phyloP scores from a whole-genome alignment of 139 green algal species.

The Zygnema cylindricum region DNA sequence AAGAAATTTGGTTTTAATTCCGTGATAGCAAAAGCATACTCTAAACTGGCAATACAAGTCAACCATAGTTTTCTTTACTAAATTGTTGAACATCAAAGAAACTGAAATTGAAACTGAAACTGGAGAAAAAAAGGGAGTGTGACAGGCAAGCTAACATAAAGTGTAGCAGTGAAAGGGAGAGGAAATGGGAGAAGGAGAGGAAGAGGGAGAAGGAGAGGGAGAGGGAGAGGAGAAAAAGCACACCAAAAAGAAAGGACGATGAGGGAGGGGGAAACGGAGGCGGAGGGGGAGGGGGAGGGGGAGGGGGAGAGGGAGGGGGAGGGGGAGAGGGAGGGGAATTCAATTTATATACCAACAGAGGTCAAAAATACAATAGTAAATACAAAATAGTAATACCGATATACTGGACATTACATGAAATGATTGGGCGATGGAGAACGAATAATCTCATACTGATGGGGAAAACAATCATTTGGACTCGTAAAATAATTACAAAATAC shows the following conservation, averaged over 20 bases:
- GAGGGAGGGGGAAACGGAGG: background rate
- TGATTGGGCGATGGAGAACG: too few relatives aligned
- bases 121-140: background rate
- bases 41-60: too few relatives aligned
- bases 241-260: background rate
- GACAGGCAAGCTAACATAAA: background rate
- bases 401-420: too few relatives aligned
- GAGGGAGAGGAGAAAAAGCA: background rate
- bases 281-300: background rate
- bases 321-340: background rate
- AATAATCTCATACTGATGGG: too few relatives aligned
- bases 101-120: background rate
- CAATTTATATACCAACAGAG: background rate
- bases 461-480: too few relatives aligned
- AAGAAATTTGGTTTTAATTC: too few relatives aligned
- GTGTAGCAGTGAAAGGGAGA: background rate
- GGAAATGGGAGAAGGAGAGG: background rate
- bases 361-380: background rate
- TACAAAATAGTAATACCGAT: background rate
- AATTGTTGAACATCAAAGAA: too few relatives aligned
- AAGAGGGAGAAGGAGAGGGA: background rate
- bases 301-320: background rate
- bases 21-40: too few relatives aligned
- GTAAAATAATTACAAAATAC: too few relatives aligned
- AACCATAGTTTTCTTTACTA: too few relatives aligned